Evolutionary conservation across 805 yeast species (phyloP).

Genomic region (Suhomyces kilbournensis): DNA sequence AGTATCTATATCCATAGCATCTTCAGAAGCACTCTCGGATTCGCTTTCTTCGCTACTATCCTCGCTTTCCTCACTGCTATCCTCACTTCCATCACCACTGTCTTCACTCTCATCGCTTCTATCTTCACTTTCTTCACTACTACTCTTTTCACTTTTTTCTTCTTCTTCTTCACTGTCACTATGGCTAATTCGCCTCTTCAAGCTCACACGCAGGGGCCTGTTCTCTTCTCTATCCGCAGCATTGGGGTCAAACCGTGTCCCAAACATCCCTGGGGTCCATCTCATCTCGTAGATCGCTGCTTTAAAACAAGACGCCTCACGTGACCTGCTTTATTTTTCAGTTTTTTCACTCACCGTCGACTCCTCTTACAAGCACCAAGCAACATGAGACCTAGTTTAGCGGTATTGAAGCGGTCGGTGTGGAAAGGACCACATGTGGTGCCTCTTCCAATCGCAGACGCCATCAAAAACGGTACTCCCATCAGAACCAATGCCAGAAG

Average conservation of each 20-base stretch:
- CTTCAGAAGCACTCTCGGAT: not conserved
- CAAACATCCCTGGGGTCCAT: conserved; percentile 49
- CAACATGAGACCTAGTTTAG: conserved; percentile 34
- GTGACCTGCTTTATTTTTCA: not conserved
- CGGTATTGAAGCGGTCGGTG: conserved; percentile 30
- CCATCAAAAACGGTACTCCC: conserved; percentile 75
- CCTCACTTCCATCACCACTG: conserved; percentile 4
- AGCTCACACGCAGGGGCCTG: conserved; percentile 4
- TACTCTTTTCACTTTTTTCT: conserved; percentile 8
- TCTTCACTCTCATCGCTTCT: conserved; percentile 7
- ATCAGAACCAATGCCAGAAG: conserved; percentile 94
- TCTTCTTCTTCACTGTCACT: conserved; percentile 11
- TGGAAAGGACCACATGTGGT: conserved; percentile 86
- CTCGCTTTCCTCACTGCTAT: not conserved
- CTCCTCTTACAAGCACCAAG: not conserved
- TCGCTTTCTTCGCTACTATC: not conserved
- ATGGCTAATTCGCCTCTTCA: conserved; percentile 16
- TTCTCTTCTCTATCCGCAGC: not conserved
- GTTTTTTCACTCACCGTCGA: not conserved
- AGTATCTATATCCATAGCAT: conserved; percentile 13
- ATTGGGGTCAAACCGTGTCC: conserved; percentile 59
- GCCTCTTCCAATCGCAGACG: conserved; percentile 89
- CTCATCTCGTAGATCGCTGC: not conserved
- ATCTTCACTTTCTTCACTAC: conserved; percentile 7
- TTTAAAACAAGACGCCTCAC: not conserved